Evolutionary conservation across 345 rosid species (phyloP), one percentile per base, ranked within the genome.

Genomic region (Euphorbia lathyris): DNA sequence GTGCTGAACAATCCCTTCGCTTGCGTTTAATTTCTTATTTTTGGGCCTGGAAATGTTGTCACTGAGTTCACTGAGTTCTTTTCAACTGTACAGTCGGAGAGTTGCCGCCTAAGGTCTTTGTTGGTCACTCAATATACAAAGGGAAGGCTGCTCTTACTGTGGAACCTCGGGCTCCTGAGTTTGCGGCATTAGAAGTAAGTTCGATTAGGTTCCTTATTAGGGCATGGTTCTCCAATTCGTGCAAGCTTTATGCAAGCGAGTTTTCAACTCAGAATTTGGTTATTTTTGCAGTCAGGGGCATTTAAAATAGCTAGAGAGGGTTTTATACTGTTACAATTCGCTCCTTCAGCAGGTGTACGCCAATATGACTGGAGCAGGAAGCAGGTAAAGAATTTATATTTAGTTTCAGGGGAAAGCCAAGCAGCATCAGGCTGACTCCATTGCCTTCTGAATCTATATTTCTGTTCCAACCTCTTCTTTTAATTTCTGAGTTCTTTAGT

Each of bases 141-240:
- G 99, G 99, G 72, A 95, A 92, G 82, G 97, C 96, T 57, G 99
- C 92, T 51, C 88, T 95, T 62, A 85, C 93, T 0, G 83, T 92
- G 56, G 93, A 87, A 73, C 99, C 97, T 20, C 80, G 73, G 76
- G 87, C 90, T 9, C 98, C 96, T 1, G 95, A 94, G 78, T 94
- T 90, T 72, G 81, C 83, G 52, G 69, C 87, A 26, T 80, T 94
- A 74, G 90, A 90, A 61, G 98, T 90, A 78, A 56, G 70, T 29
- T 34, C 42, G 5, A 3, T 36, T 8, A 3, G 27, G 1, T 62
- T 56, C 32, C 23, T 6, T 19, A 38, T 52, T 26, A 7, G 51
- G 13, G n/a, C n/a, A 25, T 20, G n/a, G 20, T 20, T 58, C 22
- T 27, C 25, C 3, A 7, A 17, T 59, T 30, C 8, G 9, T 32